Base-by-base conservation (phyloP, 2,329 filamentous ascomycete species). In the Neoascochyta sp. region DNA sequence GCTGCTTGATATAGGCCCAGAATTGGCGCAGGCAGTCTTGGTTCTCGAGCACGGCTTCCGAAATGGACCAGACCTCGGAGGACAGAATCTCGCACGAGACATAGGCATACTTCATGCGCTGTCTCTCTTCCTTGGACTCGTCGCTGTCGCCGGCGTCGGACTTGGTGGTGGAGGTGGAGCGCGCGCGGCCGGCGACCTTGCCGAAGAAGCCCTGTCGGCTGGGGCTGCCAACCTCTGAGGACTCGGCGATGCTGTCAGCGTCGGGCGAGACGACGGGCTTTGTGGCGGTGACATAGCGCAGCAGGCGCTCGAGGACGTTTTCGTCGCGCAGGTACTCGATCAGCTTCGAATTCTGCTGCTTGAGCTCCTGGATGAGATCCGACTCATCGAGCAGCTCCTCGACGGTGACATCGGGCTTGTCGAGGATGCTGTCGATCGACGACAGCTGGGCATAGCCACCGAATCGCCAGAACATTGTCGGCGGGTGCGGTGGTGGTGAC, bases 381-480 rank as follows among this genome's bases (percentile, higher is more conserved):
- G 85, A 84, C 73, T 98, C 92, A 64, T 96, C 89, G 43, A 98
- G 80, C 38, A 98, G 75, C 62, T 96, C 90, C 67, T 98, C 92
- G 47, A 96, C 82, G 29, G 86, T 88, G 62, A 95, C 89, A 67
- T 95, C 86, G 52, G 78, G 81, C 67, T 95, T 95, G 63, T 98
- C 92, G 63, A 98, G 87, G 58, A 98, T 86, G 51, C 83, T 88
- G 68, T 96, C 92, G 67, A 98, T 87, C 60, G 89, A 84, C 56
- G 90, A 95, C 68, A 95, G 84, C 75, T 87, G 94, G 74, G 89
- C 86, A 76, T 96, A 96, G 61, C 88, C 88, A 76, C 92, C 90
- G 76, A 96, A 98, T 70, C 90, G 84, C 92, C 92, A 98, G 70
- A 98, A 98, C 92, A 98, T 98, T 73, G 67, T 90, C 81, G 57